Evolutionary conservation across 352 stramenopile genomes (phyloP), one percentile per base, ranked within the genome.

Genomic region (Thraustochytrium striatum): DNA sequence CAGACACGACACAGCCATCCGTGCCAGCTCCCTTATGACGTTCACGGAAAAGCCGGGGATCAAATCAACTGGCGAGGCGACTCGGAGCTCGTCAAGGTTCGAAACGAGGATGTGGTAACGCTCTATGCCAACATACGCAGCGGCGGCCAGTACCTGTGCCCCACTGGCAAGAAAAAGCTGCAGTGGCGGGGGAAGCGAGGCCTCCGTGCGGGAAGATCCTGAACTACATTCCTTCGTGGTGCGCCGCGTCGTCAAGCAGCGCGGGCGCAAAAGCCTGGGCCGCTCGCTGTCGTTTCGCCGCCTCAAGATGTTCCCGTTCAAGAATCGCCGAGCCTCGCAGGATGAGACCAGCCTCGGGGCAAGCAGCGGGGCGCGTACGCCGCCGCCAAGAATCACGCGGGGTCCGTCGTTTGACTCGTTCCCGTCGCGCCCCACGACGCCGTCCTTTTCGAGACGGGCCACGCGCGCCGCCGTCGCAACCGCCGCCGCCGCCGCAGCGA

Each of bases 61-160:
- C 65, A 75, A 32, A 75, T 75, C 44, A 75, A 75, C 50, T 61
- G 58, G 9, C 65, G 65, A 33, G 65, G 65, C 13, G 65, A 75
- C 50, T 47, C 13, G 25, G 41, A 75, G 11, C 65, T 75, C 50
- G 32, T 75, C 65, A 75, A 75, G 11, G 65, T 75, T 25, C 30
- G 52, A n/a, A 38, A 75, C 21, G 41, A 28, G 16, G 32, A 58
- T 25, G n/a, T 75, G 41, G 65, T 75, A 19, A 75, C 65, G 16
- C 19, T 75, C 7, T 75, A 75, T 28, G 65, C 65, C 16, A 75
- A 75, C 50, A 75, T 75, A 1, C 30, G 36, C 16, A 25, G 30
- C 25, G 65, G 65, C 13, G 47, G 47, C 47, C 43, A 75, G 50
- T 75, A 75, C 36, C 52, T 75, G 25, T 75, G 65, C 36, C 65